Evolutionary conservation across 1,284 basidiomycete genomes (phyloP), one percentile per base, ranked within the genome.

Genomic region (Thecaphora thlaspeos): DNA sequence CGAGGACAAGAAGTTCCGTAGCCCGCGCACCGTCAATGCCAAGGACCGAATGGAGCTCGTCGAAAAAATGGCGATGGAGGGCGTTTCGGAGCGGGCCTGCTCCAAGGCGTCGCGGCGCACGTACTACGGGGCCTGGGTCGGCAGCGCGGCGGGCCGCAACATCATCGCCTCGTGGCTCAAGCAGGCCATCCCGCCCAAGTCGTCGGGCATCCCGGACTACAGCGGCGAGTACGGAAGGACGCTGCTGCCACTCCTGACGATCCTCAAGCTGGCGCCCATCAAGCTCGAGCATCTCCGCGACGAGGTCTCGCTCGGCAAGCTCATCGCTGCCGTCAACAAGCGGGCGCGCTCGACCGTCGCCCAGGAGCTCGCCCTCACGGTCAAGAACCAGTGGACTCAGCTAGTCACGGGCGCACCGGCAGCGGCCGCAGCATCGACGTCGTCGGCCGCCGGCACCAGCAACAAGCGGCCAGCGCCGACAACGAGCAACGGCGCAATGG

Each of bases 301-400:
- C 39, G 67, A 70, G 32, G 61, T 66, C 23, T 59, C 55, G 1
- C 51, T 70, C 2, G 70, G 64, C 5, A 68, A 68, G 32, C 49
- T 63, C 15, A 65, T 72, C 32, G 61, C 61, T 2, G 70, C 61
- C 8, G 64, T 55, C 7, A 54, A 54, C 8, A 44, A 55, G 2
- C 67, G 70, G 14, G 55, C 61, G 2, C 51, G 46, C 8, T 60
- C 53, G 12, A 48, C 51, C 4, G 32, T 43, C 5, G 67, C 64
- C 12, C 55, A 54, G 10, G 48, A 50, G 32, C 23, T 61, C 5
- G 67, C 70, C 1, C 41, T 43, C 18, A 48, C 34, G 4, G 43
- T 72, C 37, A 64, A 61, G 41, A 51, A 43, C 7, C 63, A 63
- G 43, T 72, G 70, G 70, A 61, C 50, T 15, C 56, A 61, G 15